Percentiles rank a stretch among this genome's conserved stretches.
phyloP scores from a whole-genome alignment of 345 rosid genomes.

The Populus deltoides region DNA sequence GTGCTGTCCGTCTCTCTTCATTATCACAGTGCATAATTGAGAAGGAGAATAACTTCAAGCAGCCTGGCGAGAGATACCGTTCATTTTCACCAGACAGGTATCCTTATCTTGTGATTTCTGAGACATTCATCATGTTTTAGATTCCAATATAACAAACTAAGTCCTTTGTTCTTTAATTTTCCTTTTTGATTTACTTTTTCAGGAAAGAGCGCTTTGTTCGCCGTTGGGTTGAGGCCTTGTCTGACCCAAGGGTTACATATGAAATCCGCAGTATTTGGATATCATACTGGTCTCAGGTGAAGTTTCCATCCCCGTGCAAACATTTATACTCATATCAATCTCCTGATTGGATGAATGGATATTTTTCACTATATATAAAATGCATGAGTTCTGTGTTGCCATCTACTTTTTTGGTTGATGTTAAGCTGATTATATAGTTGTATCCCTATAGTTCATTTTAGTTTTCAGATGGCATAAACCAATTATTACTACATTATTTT shows the following conservation, averaged over 20 bases:
- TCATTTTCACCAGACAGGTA: constrained; percentile 85
- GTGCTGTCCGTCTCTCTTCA: not conserved
- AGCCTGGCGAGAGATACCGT: constrained; percentile 88
- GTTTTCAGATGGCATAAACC: no score
- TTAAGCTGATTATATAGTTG: no score
- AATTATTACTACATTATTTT: not conserved
- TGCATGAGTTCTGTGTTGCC: no score
- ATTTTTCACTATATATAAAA: no score
- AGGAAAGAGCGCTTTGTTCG: constrained; percentile 84
- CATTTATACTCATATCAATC: no score
- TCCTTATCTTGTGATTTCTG: no score
- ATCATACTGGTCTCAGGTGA: constrained; percentile 80
- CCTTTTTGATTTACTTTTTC: not conserved
- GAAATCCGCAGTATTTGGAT: constrained; percentile 86
- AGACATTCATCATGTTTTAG: not conserved
- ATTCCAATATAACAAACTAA: no score
- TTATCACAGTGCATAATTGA: constrained; percentile 61
- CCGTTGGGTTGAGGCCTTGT: constrained; percentile 72
- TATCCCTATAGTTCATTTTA: no score
- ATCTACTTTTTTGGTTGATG: no score
- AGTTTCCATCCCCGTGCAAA: not conserved
- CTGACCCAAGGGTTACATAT: constrained; percentile 81
- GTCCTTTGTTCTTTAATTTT: not conserved
- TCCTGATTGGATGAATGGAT: no score
- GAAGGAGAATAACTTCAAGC: constrained; percentile 92